A percentile compares a stretch with the other conserved stretches of the same genome.
These are phyloP conservation scores for Rhytidiadelphus loreus DNA, from an alignment of 225 moss, liverwort and hornwort genomes.

Conservation along the genomic window DNA sequence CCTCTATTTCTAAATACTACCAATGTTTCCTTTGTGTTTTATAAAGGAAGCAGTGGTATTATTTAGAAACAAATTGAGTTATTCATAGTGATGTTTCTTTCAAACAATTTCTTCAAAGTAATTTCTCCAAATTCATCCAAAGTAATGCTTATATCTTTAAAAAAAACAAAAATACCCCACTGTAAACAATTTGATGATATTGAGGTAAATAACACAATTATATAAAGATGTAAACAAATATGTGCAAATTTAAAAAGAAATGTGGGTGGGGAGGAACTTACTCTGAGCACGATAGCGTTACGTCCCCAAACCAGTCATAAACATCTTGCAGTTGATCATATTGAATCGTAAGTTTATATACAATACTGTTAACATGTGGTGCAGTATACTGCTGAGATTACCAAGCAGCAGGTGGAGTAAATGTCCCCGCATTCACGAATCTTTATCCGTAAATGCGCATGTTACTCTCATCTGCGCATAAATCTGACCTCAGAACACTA, in stretches of 20 bases:
- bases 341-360: background rate
- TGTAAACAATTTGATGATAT: background rate
- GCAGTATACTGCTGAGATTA: background rate
- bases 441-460: background rate
- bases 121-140: background rate
- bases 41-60: too few species aligned
- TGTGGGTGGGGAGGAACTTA: too few species aligned
- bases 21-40: too few species aligned
- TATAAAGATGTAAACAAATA: background rate
- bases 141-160: background rate
- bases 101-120: background rate
- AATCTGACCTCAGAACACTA: background rate
- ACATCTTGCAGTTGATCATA: background rate
- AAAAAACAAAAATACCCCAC: fast-evolving
- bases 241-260: background rate
- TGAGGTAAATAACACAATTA: background rate
- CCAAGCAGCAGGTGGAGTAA: background rate
- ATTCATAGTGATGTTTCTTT: background rate
- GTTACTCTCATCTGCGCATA: background rate
- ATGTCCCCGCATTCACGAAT: background rate
- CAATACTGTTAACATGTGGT: background rate
- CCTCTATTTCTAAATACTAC: too few species aligned
- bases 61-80: too few species aligned
- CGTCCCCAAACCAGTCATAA: background rate
- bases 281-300: background rate